Conservation (phyloP, 306 rosid species). For the Dalbergia oliveri region DNA sequence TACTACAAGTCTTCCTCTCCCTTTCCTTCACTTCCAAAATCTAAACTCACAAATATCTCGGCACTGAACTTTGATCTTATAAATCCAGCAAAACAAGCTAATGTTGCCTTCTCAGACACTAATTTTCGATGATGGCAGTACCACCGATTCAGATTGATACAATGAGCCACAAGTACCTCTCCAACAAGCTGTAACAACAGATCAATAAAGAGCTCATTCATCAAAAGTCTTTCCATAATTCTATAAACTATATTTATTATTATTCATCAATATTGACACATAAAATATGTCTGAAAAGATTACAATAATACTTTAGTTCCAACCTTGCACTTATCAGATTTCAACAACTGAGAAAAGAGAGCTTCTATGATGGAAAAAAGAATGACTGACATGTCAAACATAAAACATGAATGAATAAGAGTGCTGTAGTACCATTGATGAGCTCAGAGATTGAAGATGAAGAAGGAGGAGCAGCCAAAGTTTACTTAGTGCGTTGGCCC, state of each 20-base stretch:
- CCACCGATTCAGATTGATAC: neutral
- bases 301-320: no score
- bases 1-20: no score
- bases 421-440: constrained; percentile 40
- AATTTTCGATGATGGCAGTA: neutral
- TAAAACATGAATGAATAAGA: neutral
- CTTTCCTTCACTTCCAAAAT: no score
- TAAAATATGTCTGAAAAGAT: no score
- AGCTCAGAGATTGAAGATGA: constrained; percentile 35
- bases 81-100: constrained; percentile 31
- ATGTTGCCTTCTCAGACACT: constrained; percentile 23
- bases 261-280: no score
- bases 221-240: neutral
- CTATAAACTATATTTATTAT: neutral
- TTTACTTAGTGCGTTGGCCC: constrained; percentile 13
- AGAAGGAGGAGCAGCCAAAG: constrained; percentile 37
- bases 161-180: constrained; percentile 18
- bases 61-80: neutral
- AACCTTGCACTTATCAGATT: neutral
- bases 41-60: no score
- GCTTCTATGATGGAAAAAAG: neutral
- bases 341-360: no score
- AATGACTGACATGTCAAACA: neutral
- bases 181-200: constrained; percentile 20
- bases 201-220: neutral